Percentiles rank a stretch among this genome's conserved stretches.
These are phyloP conservation scores for Leonotis leonurus DNA, from an alignment of 257 asterid species.

Conservation along the genomic window DNA sequence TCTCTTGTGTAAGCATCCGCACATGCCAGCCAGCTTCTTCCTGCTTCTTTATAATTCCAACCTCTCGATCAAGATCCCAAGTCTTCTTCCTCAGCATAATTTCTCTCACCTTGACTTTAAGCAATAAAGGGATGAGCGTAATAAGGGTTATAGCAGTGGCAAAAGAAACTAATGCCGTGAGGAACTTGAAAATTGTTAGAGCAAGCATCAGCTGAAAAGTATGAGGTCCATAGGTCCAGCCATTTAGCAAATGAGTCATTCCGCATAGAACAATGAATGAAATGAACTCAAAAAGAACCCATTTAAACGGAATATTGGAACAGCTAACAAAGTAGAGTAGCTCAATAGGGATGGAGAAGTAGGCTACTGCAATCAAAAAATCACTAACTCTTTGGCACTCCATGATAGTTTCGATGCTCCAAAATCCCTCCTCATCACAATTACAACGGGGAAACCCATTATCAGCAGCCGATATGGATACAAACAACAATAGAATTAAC, in stretches of 20 bases:
- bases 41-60: conserved; percentile 59
- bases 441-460: conserved; percentile 45
- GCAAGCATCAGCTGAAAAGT: conserved; percentile 78
- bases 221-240: conserved; percentile 90
- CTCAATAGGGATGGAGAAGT: conserved; percentile 93
- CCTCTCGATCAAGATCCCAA: conserved; percentile 83
- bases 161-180: conserved; percentile 77
- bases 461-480: conserved; percentile 36
- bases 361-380: conserved; percentile 85
- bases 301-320: conserved; percentile 74
- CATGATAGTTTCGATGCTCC: conserved; percentile 56
- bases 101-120: conserved; percentile 75
- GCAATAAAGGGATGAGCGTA: conserved; percentile 71
- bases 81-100: conserved; percentile 70
- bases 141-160: conserved; percentile 83
- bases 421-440: conserved; percentile 79
- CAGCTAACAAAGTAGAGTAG: conserved; percentile 81
- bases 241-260: conserved; percentile 87
- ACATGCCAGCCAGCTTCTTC: conserved; percentile 81
- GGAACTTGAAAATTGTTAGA: conserved; percentile 67
- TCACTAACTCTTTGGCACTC: conserved; percentile 78
- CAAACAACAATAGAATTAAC: conserved; percentile 32
- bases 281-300: conserved; percentile 84
- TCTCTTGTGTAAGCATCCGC: conserved; percentile 90
- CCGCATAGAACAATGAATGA: conserved; percentile 90